A percentile compares a stretch with the other conserved stretches of the same genome.
Conservation (phyloP, 345 rosid species). For the Iberis pinnata region DNA sequence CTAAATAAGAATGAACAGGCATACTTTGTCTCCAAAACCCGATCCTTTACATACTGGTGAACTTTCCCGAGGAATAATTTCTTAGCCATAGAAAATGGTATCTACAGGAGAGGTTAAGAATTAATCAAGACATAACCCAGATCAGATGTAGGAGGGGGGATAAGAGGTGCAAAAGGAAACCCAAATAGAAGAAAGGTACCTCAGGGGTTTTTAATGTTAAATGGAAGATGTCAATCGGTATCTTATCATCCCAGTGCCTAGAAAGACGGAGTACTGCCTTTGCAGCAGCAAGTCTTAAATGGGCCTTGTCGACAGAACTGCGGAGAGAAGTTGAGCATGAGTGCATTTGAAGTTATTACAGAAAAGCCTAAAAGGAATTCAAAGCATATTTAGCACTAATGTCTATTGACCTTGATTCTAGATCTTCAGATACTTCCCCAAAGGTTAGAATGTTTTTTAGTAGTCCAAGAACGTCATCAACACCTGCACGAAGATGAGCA, state of each 20-base stretch:
- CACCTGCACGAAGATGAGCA: slow-evolving; percentile 82
- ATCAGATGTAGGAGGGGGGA: background rate
- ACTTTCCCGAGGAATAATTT: slow-evolving; percentile 71
- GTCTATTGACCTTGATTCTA: slow-evolving; percentile 61
- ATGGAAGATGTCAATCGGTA: slow-evolving; percentile 72
- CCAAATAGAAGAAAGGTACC: slow-evolving; percentile 38
- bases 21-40: slow-evolving; percentile 77
- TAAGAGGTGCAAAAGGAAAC: background rate
- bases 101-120: slow-evolving; percentile 37
- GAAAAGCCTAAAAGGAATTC: slow-evolving; percentile 2
- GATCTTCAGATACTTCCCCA: slow-evolving; percentile 74
- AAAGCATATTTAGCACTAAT: slow-evolving; percentile 10
- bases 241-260: slow-evolving; percentile 82
- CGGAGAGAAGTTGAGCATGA: slow-evolving; percentile 23
- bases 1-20: slow-evolving; percentile 72
- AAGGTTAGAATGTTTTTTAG: slow-evolving; percentile 55
- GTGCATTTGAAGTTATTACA: slow-evolving; percentile 4
- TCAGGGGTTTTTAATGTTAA: slow-evolving; percentile 61
- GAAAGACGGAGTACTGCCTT: slow-evolving; percentile 90
- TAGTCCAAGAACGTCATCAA: slow-evolving; percentile 58
- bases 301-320: slow-evolving; percentile 86
- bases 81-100: slow-evolving; percentile 69
- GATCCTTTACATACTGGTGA: slow-evolving; percentile 84
- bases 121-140: slow-evolving; percentile 12
- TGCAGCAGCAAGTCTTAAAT: slow-evolving; percentile 87